Evolutionary conservation across 495 filamentous ascomycete species (phyloP).

Genomic region (Aspergillus sparsus): DNA sequence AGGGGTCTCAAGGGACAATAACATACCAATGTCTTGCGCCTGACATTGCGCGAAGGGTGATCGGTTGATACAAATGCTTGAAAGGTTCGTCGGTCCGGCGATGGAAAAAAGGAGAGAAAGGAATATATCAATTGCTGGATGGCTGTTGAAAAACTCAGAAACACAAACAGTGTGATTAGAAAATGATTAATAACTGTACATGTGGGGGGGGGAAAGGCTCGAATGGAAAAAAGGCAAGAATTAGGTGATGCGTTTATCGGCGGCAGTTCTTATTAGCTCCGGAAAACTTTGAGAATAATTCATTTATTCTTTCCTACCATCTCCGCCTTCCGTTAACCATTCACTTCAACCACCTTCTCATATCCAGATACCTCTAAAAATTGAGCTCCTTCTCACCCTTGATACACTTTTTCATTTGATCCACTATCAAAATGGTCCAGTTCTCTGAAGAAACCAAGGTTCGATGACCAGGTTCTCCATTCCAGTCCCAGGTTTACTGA

Average conservation of each 20-base stretch:
- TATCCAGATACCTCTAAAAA: neutral
- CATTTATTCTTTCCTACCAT: constrained; percentile 20
- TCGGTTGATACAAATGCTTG: constrained; percentile 3
- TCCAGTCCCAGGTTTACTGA: neutral
- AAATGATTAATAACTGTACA: neutral
- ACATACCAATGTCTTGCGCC: constrained; percentile 79
- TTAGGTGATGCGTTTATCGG: constrained; percentile 17
- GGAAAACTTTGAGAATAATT: constrained; percentile 39
- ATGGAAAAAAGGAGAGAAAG: neutral
- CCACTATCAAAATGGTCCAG: constrained; percentile 65
- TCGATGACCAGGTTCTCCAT: constrained; percentile 15
- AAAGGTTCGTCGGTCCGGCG: neutral
- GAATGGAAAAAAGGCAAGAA: constrained; percentile 4
- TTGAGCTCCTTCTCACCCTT: neutral
- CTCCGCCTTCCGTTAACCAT: constrained; percentile 19
- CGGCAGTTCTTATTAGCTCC: constrained; percentile 25
- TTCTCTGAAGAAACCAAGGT: constrained; percentile 98
- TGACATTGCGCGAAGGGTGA: constrained; percentile 54
- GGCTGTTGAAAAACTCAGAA: neutral
- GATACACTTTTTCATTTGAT: constrained; percentile 1
- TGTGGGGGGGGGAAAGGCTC: neutral
- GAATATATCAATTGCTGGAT: neutral
- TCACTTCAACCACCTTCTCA: constrained; percentile 6
- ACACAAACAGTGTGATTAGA: neutral
- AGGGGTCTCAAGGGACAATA: neutral